phyloP scores from a whole-genome alignment of 805 yeast species.

The Priceomyces carsonii region DNA sequence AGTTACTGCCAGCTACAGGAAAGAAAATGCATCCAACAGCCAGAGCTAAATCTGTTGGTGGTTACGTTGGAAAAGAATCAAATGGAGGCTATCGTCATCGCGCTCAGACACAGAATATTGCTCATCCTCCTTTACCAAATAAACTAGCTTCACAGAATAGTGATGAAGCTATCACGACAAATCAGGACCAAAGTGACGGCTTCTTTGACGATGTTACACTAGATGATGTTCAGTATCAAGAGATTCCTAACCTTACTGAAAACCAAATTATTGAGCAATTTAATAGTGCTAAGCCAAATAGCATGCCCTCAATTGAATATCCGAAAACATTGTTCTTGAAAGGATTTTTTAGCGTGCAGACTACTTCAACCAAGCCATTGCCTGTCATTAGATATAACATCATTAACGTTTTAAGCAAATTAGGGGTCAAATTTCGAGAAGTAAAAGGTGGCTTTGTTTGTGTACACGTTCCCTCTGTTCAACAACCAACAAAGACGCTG shows the following conservation, averaged over 20 bases:
- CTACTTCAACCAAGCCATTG: slow-evolving; percentile 89
- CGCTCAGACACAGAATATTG: slow-evolving; percentile 11
- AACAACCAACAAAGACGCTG: slow-evolving; percentile 8
- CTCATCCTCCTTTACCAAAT: slow-evolving; percentile 49
- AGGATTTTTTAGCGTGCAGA: slow-evolving; percentile 93
- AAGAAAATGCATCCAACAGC: slow-evolving; percentile 72
- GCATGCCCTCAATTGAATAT: slow-evolving; percentile 93
- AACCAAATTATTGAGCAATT: slow-evolving; percentile 43
- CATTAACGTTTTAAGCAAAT: slow-evolving; percentile 68
- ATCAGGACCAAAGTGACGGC: slow-evolving; percentile 43
- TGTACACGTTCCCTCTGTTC: slow-evolving; percentile 58
- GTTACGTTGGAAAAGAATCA: slow-evolving; percentile 67
- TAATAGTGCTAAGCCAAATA: slow-evolving; percentile 62
- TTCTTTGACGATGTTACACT: slow-evolving; percentile 60
- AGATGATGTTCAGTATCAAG: slow-evolving; percentile 32
- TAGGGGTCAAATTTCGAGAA: slow-evolving; percentile 82
- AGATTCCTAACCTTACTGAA: slow-evolving; percentile 38
- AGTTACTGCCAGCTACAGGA: slow-evolving; percentile 9
- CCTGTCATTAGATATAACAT: slow-evolving; percentile 86
- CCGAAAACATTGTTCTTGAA: slow-evolving; percentile 88
- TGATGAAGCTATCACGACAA: slow-evolving; percentile 36
- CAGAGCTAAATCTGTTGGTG: slow-evolving; percentile 83
- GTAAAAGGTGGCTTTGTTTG: slow-evolving; percentile 94
- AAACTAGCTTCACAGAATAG: slow-evolving; percentile 43
- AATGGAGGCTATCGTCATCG: slow-evolving; percentile 14